Evolutionary conservation across 805 yeast species (phyloP).

Genomic region (Spathaspora boniae): DNA sequence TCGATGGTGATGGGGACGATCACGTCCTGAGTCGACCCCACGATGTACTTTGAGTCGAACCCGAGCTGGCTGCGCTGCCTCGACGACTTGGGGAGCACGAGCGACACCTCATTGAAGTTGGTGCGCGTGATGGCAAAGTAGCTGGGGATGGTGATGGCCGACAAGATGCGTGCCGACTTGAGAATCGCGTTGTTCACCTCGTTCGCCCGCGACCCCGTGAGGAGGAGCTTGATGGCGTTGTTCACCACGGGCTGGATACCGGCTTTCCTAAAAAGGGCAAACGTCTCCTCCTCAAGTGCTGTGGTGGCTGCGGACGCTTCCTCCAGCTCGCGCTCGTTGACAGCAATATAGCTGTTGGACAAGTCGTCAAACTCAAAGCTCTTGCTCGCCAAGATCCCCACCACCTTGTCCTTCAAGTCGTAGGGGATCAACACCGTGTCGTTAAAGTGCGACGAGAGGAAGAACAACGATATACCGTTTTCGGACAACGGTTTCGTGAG

Average conservation of each 20-base stretch:
- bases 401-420: slow-evolving; percentile 40
- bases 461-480: slow-evolving; percentile 56
- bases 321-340: slow-evolving; percentile 3
- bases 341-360: slow-evolving; percentile 39
- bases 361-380: slow-evolving; percentile 44
- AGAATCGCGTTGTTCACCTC: slow-evolving; percentile 40
- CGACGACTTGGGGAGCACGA: slow-evolving; percentile 43
- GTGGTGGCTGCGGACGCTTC: neutral
- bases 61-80: slow-evolving; percentile 34
- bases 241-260: slow-evolving; percentile 45
- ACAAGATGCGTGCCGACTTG: slow-evolving; percentile 39
- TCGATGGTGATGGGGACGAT: slow-evolving; percentile 57
- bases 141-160: slow-evolving; percentile 27
- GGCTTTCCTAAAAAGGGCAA: slow-evolving; percentile 31
- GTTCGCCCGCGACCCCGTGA: slow-evolving; percentile 59
- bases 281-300: slow-evolving; percentile 31
- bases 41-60: slow-evolving; percentile 38
- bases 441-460: slow-evolving; percentile 59
- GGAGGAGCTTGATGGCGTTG: slow-evolving; percentile 36
- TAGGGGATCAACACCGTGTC: slow-evolving; percentile 62
- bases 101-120: slow-evolving; percentile 47
- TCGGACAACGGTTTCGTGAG: slow-evolving; percentile 57
- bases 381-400: slow-evolving; percentile 39
- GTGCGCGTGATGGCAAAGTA: slow-evolving; percentile 54
- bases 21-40: slow-evolving; percentile 56